These are phyloP conservation scores for Aspergillus ibericus DNA, from an alignment of 2,329 filamentous ascomycete genomes.

Conservation along the genomic window DNA sequence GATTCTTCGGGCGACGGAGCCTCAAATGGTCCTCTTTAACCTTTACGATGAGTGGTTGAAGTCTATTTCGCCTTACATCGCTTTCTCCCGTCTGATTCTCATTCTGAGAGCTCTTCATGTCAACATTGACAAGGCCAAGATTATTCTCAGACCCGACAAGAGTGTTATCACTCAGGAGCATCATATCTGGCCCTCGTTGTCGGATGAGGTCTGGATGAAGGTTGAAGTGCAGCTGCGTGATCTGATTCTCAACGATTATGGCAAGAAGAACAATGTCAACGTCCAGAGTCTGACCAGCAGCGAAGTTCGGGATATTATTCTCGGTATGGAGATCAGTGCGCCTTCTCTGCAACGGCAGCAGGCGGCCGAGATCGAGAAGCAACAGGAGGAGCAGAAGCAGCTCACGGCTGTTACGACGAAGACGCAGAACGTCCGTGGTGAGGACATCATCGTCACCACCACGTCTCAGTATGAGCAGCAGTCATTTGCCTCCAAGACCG, in stretches of 20 bases:
- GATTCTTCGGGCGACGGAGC: conserved; percentile 95
- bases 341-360: conserved; percentile 98
- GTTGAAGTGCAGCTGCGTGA: conserved; percentile 96
- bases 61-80: conserved; percentile 96
- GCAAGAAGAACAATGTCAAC: conserved; percentile 99
- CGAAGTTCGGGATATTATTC: conserved; percentile 95
- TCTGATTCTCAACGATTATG: conserved; percentile 95
- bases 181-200: conserved; percentile 94
- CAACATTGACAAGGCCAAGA: conserved; percentile 97
- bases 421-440: conserved; percentile 94
- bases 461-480: conserved; percentile 98
- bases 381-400: conserved; percentile 94
- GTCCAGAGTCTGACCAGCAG: conserved; percentile 93
- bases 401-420: conserved; percentile 97
- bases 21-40: conserved; percentile 99
- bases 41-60: conserved; percentile 99
- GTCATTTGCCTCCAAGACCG: conserved; percentile 96
- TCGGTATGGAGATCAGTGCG: conserved; percentile 99
- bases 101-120: conserved; percentile 95
- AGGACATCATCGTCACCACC: conserved; percentile 97
- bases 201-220: conserved; percentile 98
- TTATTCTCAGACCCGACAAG: conserved; percentile 93
- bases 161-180: conserved; percentile 97
- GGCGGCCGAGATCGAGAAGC: conserved; percentile 97
- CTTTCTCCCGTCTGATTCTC: conserved; percentile 90